These are phyloP conservation scores for Nicotiana tabacum DNA, from an alignment of 257 asterid species.

Conservation along the genomic window DNA sequence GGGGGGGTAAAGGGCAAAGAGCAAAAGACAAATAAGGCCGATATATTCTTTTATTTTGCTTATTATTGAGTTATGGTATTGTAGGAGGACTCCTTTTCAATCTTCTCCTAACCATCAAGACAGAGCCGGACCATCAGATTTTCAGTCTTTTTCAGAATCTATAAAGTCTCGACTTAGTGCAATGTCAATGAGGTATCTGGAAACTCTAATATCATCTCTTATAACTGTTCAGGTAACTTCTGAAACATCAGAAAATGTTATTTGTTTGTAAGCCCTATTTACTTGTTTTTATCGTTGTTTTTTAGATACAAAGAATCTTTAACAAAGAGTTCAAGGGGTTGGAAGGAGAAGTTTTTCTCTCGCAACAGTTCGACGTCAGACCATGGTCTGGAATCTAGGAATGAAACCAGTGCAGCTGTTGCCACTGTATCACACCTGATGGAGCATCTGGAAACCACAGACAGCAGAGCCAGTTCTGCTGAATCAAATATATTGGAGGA, in stretches of 20 bases:
- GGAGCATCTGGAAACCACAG: constrained; percentile 59
- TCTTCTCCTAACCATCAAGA: constrained; percentile 60
- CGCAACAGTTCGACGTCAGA: constrained; percentile 49
- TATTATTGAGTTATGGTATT: not conserved
- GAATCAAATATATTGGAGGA: constrained; percentile 30
- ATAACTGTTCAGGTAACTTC: not conserved
- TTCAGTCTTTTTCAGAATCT: constrained; percentile 70
- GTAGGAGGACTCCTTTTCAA: constrained; percentile 46
- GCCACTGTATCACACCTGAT: constrained; percentile 47
- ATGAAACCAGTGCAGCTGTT: constrained; percentile 34
- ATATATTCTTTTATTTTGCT: constrained; percentile 8
- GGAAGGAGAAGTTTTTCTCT: constrained; percentile 89
- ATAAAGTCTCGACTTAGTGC: constrained; percentile 71
- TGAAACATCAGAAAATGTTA: not conserved
- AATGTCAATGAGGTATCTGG: constrained; percentile 60
- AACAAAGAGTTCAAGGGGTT: constrained; percentile 85
- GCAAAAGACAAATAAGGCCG: not conserved
- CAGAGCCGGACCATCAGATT: constrained; percentile 81
- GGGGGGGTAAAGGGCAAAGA: not conserved
- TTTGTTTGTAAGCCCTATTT: not conserved
- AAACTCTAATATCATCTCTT: not conserved
- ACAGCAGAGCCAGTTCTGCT: constrained; percentile 31
- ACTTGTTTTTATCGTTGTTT: not conserved
- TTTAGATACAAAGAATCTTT: constrained; percentile 76
- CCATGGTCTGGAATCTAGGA: constrained; percentile 37